Evolutionary conservation across 2,329 filamentous ascomycete genomes (phyloP), one percentile per base, ranked within the genome.

Genomic region (Eurotiales sp.): DNA sequence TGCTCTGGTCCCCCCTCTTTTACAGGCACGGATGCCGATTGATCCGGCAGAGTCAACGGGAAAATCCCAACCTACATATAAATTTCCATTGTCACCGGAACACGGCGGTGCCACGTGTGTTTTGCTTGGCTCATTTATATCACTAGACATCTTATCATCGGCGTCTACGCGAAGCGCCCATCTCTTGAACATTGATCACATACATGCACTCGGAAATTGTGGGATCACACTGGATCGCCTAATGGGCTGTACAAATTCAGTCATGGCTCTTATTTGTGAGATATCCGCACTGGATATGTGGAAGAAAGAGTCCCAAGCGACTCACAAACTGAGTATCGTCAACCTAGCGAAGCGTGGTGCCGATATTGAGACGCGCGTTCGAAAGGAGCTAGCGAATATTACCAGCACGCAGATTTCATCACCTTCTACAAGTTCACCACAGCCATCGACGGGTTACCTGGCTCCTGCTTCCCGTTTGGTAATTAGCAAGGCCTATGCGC

Each of bases 181-280:
- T 17, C 36, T 34, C 27, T 10, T 46, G 19, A 4, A 46, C 5
- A 36, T 46, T 15, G 19, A 46, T 3, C 43, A 46, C 21, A 21
- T 25, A 21, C 43, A 46, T 2, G 43, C 29, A 34, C 29, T 46
- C 4, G 36, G 12, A 3, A 8, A 46, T 23, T 23, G 30, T 7
- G 14, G 43, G 2, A 23, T 46, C 2, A 11, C 43, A 34, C n/a
- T 22, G 3, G 29, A 46, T 8, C 19, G 19, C 22, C 19, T 46
- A 11, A 36, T 36, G n/a, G 29, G 29, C 11, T 46, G 43, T 22
- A 3, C n/a, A 10, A 46, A 23, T 4, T 25, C 29, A 14, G 30
- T 46, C 12, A 15, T 46, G 11, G n/a, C 17, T n/a, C 43, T 46
- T 8, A 46, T 46, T 34, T 46, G 21, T 22, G 30, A 46, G n/a